phyloP scores from a whole-genome alignment of 106 monocot genomes.

The Dendrobium nobile region DNA sequence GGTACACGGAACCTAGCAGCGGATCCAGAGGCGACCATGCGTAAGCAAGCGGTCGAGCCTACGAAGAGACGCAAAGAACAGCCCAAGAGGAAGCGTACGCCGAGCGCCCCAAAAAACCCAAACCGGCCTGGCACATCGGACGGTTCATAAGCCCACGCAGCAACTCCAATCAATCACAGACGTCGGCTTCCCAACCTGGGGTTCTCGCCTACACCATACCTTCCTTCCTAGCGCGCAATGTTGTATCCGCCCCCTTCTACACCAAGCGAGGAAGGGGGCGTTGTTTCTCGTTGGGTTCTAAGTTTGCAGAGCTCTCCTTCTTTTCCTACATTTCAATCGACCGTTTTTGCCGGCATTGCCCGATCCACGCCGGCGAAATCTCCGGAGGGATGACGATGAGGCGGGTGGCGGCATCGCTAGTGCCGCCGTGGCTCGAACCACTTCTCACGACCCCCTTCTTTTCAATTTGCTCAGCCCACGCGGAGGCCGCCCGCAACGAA shows the following conservation, averaged over 20 bases:
- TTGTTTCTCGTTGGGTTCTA: slow-evolving; percentile 1
- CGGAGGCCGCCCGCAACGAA: slow-evolving; percentile 10
- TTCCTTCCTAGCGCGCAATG: background rate
- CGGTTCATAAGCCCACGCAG: background rate
- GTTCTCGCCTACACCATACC: slow-evolving; percentile 2
- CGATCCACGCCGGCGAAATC: background rate
- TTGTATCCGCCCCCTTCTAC: slow-evolving; percentile 3
- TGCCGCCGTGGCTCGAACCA: slow-evolving; percentile 15
- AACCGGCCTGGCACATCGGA: background rate
- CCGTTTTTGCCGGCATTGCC: background rate
- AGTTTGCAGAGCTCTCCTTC: slow-evolving; percentile 3
- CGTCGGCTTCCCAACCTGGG: background rate
- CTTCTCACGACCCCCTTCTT: slow-evolving; percentile 6
- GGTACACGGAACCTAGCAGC: background rate
- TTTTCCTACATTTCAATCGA: background rate
- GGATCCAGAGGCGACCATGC: background rate
- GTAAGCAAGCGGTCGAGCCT: slow-evolving; percentile 3
- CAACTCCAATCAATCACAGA: background rate
- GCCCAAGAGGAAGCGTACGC: slow-evolving; percentile 9
- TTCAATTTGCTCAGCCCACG: slow-evolving; percentile 7
- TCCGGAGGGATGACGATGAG: slow-evolving; percentile 4
- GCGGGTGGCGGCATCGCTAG: slow-evolving; percentile 12
- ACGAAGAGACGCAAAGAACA: slow-evolving; percentile 13
- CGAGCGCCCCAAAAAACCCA: slow-evolving; percentile 1
- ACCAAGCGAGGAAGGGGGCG: background rate